phyloP scores from a whole-genome alignment of 768 basidiomycete species.

The Lepiota brunneoincarnata region DNA sequence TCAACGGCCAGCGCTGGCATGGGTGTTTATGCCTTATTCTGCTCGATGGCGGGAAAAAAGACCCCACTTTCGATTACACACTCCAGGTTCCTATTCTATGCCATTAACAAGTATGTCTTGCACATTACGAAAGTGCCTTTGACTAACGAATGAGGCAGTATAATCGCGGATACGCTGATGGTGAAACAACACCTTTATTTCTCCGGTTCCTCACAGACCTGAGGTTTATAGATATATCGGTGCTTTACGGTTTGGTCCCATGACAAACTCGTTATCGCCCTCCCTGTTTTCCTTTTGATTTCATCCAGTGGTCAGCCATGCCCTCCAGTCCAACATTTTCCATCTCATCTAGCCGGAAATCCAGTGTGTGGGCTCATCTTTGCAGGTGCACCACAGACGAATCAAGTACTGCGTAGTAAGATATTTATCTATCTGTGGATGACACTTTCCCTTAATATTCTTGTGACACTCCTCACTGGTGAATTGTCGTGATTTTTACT shows the following conservation, averaged over 20 bases:
- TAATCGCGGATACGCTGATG: slow-evolving; percentile 14
- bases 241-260: slow-evolving; percentile 36
- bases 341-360: background rate
- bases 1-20: slow-evolving; percentile 31
- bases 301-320: slow-evolving; percentile 28
- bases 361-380: slow-evolving; percentile 20
- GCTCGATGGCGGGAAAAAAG: slow-evolving; percentile 15
- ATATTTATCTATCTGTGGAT: slow-evolving; percentile 31
- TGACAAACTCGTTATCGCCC: slow-evolving; percentile 23
- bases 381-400: slow-evolving; percentile 8
- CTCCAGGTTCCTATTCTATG: slow-evolving; percentile 32
- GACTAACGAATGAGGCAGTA: background rate
- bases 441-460: slow-evolving; percentile 32
- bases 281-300: slow-evolving; percentile 25
- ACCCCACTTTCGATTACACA: slow-evolving; percentile 18
- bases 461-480: slow-evolving; percentile 35
- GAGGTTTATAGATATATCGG: slow-evolving; percentile 23
- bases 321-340: background rate
- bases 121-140: background rate
- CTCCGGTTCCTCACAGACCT: background rate
- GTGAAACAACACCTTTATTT: background rate
- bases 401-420: slow-evolving; percentile 6
- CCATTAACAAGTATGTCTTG: slow-evolving; percentile 34
- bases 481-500: background rate
- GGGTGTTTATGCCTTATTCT: slow-evolving; percentile 29